These are phyloP conservation scores for Macrophomina tecta DNA, from an alignment of 2,329 filamentous ascomycete species.

Conservation along the genomic window DNA sequence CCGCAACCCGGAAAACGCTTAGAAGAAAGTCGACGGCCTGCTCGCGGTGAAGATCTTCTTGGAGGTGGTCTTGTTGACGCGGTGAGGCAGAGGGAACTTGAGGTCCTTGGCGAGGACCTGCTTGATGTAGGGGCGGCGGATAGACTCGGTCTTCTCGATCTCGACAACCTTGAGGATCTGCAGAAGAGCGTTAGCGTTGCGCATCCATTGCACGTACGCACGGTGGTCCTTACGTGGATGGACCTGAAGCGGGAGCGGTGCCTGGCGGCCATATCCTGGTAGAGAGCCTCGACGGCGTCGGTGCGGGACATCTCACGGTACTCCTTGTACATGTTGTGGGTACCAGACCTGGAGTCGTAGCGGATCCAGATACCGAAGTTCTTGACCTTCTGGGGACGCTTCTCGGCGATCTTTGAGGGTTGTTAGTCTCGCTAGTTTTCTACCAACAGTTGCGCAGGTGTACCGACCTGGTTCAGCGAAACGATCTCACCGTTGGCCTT, in stretches of 20 bases:
- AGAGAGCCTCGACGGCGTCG: conserved; percentile 94
- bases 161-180: conserved; percentile 99
- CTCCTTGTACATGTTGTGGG: conserved; percentile 99
- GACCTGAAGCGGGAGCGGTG: conserved; percentile 98
- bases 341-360: conserved; percentile 99
- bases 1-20: conserved; percentile 58
- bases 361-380: conserved; percentile 99
- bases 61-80: conserved; percentile 79
- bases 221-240: conserved; percentile 80
- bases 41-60: conserved; percentile 93
- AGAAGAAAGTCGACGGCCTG: conserved; percentile 98
- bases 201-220: neutral
- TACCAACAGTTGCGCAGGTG: neutral
- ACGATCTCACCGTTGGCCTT: conserved; percentile 99
- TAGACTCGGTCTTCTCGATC: conserved; percentile 85
- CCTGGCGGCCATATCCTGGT: conserved; percentile 99
- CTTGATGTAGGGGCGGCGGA: conserved; percentile 99
- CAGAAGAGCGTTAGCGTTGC: conserved; percentile 7
- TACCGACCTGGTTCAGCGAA: conserved; percentile 88
- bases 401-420: conserved; percentile 83
- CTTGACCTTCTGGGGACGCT: conserved; percentile 99
- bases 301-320: conserved; percentile 98
- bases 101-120: conserved; percentile 95
- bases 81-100: conserved; percentile 98
- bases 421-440: conserved; percentile 17